These are phyloP conservation scores for Fusarium transvaalense DNA, from an alignment of 2,329 filamentous ascomycete species.

Conservation along the genomic window DNA sequence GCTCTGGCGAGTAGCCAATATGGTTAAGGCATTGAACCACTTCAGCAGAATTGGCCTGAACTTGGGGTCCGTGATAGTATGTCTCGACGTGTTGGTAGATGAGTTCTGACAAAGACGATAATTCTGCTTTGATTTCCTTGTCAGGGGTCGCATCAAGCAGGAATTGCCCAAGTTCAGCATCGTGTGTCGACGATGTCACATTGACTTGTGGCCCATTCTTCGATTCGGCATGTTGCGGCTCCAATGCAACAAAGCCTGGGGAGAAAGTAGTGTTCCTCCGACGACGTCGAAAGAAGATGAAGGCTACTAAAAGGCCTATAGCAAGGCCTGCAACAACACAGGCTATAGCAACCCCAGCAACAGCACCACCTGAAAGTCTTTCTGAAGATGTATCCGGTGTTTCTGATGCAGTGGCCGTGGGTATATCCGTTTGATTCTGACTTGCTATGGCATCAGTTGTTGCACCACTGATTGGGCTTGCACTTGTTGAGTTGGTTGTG, in stretches of 20 bases:
- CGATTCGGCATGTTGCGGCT: not conserved
- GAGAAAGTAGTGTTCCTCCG: not conserved
- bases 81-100: slow-evolving; percentile 57
- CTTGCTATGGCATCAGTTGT: not conserved
- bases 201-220: slow-evolving; percentile 23
- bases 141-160: slow-evolving; percentile 55
- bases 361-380: slow-evolving; percentile 32
- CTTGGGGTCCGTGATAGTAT: slow-evolving; percentile 53
- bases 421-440: not conserved
- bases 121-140: slow-evolving; percentile 51
- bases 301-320: slow-evolving; percentile 45
- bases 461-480: not conserved
- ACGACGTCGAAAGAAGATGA: slow-evolving; percentile 46
- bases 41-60: slow-evolving; percentile 30
- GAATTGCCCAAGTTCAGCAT: slow-evolving; percentile 52
- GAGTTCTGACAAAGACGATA: slow-evolving; percentile 52
- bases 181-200: slow-evolving; percentile 25
- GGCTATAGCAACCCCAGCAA: slow-evolving; percentile 50
- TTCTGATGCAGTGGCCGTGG: not conserved
- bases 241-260: not conserved
- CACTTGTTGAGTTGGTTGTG: not conserved
- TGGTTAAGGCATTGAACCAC: slow-evolving; percentile 45
- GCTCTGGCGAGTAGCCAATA: slow-evolving; percentile 46
- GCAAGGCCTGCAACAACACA: slow-evolving; percentile 48
- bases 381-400: not conserved